Base-by-base conservation (phyloP, 106 monocot genomes). In the Apostasia shenzhenica region DNA sequence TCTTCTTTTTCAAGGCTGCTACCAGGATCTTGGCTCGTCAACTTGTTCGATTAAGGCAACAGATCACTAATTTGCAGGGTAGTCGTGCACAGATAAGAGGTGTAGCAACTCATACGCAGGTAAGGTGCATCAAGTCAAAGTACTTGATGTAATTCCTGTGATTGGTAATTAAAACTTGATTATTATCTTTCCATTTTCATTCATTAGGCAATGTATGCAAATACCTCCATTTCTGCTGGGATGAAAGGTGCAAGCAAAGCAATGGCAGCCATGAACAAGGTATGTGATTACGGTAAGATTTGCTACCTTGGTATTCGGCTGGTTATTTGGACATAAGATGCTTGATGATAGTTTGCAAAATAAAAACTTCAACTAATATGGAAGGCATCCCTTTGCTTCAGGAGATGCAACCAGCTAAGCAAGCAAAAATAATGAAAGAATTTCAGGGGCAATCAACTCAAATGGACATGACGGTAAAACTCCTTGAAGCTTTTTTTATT, bases 241-340 rank as follows among this genome's bases (percentile, higher is more conserved):
- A 78, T 95, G 73, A 68, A 88, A 80, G 82, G 95, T 69, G 95
- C 95, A 66, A 84, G 64, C 57, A 91, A 88, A 72, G 91, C 95
- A 55, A 95, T 91, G 83, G 77, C 80, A 72, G 75, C 86, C 47
- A 84, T 95, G 80, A 95, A 91, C 71, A 83, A 95, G 91, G 95
- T 95, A 63, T 40, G 41, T 40, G 5, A 60, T 39, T 26, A 26
- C 26, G 26, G 26, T 26, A 26, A 26, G 26, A 26, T 26, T 26
- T 26, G 26, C 26, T 26, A 26, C 26, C 26, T 26, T 26, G 26
- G 26, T 26, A 26, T 26, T 26, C 26, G 26, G 26, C 26, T 26
- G 26, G 26, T 26, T 26, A 26, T 26, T 26, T 26, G 26, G 26
- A 26, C 26, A 26, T 26, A 26, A 26, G 26, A 26, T 26, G 26